Conservation (phyloP, 345 rosid species). For the Dimocarpus longan region DNA sequence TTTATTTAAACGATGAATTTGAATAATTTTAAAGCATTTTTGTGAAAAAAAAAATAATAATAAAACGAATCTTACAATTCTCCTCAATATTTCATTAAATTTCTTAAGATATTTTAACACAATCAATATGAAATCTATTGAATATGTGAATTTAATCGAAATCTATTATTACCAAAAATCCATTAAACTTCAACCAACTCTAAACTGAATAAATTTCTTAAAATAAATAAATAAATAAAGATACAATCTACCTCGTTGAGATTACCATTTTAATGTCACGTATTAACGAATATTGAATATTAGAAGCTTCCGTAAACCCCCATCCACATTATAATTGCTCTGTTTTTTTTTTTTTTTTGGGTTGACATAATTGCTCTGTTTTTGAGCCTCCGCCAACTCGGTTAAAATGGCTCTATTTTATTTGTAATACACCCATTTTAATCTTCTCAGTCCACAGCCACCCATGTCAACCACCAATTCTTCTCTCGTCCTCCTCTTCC, state of each 20-base stretch:
- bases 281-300: background rate
- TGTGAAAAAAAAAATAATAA: too few species aligned
- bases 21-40: too few species aligned
- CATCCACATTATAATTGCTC: background rate
- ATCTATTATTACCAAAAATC: too few species aligned
- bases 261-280: background rate
- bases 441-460: constrained; percentile 15
- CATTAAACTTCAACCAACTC: too few species aligned
- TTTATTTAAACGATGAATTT: too few species aligned
- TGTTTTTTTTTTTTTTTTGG: background rate
- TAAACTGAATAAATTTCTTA: too few species aligned
- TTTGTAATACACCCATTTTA: background rate
- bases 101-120: too few species aligned
- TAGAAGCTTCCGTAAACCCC: background rate
- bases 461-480: constrained; percentile 33
- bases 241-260: background rate
- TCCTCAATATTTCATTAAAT: too few species aligned
- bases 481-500: constrained; percentile 23
- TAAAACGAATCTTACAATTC: too few species aligned
- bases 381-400: background rate
- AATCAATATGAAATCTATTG: too few species aligned
- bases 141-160: too few species aligned
- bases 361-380: background rate
- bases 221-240: background rate
- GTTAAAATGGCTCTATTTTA: constrained; percentile 9